Base-by-base conservation (phyloP, 805 yeast genomes). In the Candida boleticola region DNA sequence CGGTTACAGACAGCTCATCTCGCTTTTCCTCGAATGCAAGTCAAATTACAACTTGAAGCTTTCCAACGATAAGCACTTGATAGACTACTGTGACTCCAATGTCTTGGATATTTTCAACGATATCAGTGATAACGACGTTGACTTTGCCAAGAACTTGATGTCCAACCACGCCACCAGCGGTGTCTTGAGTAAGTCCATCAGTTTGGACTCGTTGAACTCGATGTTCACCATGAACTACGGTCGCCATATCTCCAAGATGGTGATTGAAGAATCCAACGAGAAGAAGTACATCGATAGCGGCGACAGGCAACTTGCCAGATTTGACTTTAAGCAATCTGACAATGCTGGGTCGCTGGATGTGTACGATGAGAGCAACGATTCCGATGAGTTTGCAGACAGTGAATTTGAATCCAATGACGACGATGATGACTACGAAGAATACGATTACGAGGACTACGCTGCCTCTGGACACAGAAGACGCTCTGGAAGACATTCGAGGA, bases 1-100 rank as follows among this genome's bases (percentile, higher is more conserved):
- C 50, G 96, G 96, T 25, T 76, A 85, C 54, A 68, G 86, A 39
- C 82, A 77, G 36, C 71, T 84, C 30, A 84, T 87, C 46, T 73
- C 75, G 34, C 55, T 83, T 33, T 71, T 87, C 48, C 57, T 83
- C 32, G 80, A 74, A 29, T 82, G 84, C 57, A 83, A 81, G 39
- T 85, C 92, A 1, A 80, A 77, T 50, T 61, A 76, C 48, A 66
- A 71, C 29, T 58, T 74, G 43, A 76, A 65, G 53, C 71, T 85
- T 20, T 63, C 71, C 36, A 77, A 76, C 50, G 83, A 83, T 11
- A 48, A 64, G 46, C 51, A 53, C 36, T 55, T 69, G 45, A 66
- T 57, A 40, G 74, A 71, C 43, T 71, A 71, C 51, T 64, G 72
- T 52, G 76, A 71, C 51, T 57, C 66, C 51, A 71, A 71, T 49